Base-by-base conservation (phyloP, 306 rosid genomes). In the Benincasa hispida region DNA sequence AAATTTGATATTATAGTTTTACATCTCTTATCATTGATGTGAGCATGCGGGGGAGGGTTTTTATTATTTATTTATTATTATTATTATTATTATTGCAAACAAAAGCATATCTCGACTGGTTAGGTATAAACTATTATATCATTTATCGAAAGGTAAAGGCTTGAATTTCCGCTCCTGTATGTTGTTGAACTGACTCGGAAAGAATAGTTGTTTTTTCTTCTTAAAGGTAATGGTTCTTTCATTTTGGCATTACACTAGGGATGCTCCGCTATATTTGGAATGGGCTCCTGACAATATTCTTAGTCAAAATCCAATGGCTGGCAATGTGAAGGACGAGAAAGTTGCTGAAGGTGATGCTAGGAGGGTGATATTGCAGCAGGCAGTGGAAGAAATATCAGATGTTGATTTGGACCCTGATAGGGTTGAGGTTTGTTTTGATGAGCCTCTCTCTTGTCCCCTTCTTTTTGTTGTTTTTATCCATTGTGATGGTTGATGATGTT, bases 261-360 rank as follows among this genome's bases (percentile, higher is more conserved):
- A 89, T 88, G 90, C 87, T 58, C 99, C 99, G 7, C 81, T 91
- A 66, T 94, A 91, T 85, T 84, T 94, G 90, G 97, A 94, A 79
- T 90, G 97, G 97, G 97, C 97, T 76, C 99, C 99, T 70, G 85
- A 82, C 54, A 77, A 88, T 85, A 51, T 94, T 83, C 97, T 94
- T 73, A 75, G 61, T 79, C 87, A 65, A 80, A 83, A 79, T 84
- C 66, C 87, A 78, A 82, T 72, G 59, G 63, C 87, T 48, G 81
- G 68, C 75, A 72, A 79, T 72, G 94, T 84, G 75, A 80, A 78
- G 81, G 78, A 65, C 47, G 66, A 54, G 72, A 79, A 78, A 69
- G 65, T 68, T 77, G 91, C 86, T 81, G 93, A 83, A 81, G 82
- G 76, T 74, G 98, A 89, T 82, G 92, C 79, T 81, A 91, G 87